phyloP scores from a whole-genome alignment of 208 protist species.

The Wallacemonas sp. region DNA sequence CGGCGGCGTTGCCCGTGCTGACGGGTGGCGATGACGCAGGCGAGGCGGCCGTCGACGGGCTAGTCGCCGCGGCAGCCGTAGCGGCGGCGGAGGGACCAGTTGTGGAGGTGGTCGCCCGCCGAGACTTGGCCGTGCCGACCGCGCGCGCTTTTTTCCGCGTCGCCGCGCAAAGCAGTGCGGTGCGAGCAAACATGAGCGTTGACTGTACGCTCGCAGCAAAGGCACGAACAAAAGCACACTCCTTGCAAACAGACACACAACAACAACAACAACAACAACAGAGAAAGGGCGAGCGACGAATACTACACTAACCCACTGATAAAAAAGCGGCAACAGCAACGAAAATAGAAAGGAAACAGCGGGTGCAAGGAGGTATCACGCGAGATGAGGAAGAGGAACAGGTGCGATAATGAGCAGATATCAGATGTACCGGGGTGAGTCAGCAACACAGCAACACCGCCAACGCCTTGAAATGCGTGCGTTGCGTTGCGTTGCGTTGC shows the following conservation, averaged over 20 bases:
- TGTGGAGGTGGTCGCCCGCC: neutral
- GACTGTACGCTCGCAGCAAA: too few species aligned
- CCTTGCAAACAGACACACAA: too few species aligned
- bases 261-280: neutral
- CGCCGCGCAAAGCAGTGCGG: neutral
- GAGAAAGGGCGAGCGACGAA: too few species aligned
- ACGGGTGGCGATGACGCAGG: neutral
- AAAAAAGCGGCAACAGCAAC: too few species aligned
- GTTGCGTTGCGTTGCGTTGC: too few species aligned
- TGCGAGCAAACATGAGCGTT: neutral
- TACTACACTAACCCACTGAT: too few species aligned
- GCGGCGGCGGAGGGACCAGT: neutral
- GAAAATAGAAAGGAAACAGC: too few species aligned
- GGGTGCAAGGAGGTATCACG: too few species aligned
- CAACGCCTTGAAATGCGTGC: too few species aligned
- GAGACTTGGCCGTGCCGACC: neutral
- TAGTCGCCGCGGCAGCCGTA: neutral
- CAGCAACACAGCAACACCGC: too few species aligned
- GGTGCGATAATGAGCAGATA: constrained; percentile 6
- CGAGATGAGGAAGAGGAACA: neutral
- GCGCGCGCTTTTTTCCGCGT: neutral
- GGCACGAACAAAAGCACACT: too few species aligned
- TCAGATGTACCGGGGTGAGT: too few species aligned
- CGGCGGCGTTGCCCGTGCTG: neutral
- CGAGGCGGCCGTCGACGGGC: neutral